Conservation (phyloP, 352 stramenopile genomes). For the Phytophthora uliginosa region DNA sequence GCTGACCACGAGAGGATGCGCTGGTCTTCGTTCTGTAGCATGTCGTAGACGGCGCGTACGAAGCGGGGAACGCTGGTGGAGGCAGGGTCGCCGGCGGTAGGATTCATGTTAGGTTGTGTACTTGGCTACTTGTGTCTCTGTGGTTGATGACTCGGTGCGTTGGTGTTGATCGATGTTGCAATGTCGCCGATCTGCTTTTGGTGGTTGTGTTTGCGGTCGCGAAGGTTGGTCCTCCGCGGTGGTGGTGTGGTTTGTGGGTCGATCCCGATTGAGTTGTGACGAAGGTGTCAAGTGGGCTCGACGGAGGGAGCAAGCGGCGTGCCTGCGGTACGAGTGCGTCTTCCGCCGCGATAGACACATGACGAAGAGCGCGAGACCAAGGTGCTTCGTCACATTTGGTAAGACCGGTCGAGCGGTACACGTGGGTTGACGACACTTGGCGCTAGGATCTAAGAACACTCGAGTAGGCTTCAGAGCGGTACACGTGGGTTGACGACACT, state of each 20-base stretch:
- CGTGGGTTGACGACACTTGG: background rate
- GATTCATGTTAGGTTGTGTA: conserved; percentile 10
- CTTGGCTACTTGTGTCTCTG: background rate
- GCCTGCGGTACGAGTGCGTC: background rate
- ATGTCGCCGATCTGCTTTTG: background rate
- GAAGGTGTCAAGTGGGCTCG: background rate
- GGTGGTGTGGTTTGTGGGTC: background rate
- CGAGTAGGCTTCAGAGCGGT: too few species aligned
- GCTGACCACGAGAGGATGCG: conserved; percentile 56
- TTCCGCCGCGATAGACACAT: background rate
- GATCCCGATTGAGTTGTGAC: background rate
- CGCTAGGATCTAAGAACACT: conserved; percentile 7
- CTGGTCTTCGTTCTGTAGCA: conserved; percentile 64
- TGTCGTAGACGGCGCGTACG: conserved; percentile 60
- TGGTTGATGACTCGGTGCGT: too few species aligned
- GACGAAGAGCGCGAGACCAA: too few species aligned
- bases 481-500: too few species aligned
- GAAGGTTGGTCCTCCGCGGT: background rate
- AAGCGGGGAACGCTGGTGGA: conserved; percentile 45
- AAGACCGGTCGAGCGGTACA: background rate
- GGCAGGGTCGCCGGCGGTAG: background rate
- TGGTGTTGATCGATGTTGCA: too few species aligned
- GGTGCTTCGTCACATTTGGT: background rate
- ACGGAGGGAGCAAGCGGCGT: background rate
- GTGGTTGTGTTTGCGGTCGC: background rate